Percentiles rank a stretch among this genome's conserved stretches.
phyloP scores from a whole-genome alignment of 2,329 filamentous ascomycete genomes.

The Penicillium fuscoglaucum region DNA sequence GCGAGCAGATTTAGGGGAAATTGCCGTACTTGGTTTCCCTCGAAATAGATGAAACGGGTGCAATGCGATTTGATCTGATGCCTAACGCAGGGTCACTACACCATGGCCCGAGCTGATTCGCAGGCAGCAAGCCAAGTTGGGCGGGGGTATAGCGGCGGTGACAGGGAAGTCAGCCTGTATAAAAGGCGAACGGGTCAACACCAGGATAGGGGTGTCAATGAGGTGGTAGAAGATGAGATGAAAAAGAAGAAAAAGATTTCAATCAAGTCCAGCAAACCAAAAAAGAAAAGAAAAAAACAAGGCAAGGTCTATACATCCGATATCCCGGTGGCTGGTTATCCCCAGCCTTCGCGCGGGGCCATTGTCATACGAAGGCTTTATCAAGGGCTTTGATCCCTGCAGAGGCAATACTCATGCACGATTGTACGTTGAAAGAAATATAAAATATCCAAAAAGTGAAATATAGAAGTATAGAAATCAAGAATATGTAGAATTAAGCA shows the following conservation, averaged over 20 bases:
- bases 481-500: slow-evolving; percentile 1
- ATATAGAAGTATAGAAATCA: not conserved
- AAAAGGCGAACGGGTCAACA: not conserved
- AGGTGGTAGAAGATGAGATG: slow-evolving; percentile 3
- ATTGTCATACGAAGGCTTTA: slow-evolving; percentile 4
- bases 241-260: slow-evolving; percentile 1
- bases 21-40: not conserved
- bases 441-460: not conserved
- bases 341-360: slow-evolving; percentile 31
- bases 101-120: slow-evolving; percentile 14
- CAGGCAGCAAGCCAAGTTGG: slow-evolving; percentile 4
- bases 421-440: not conserved
- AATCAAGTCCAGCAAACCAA: not conserved
- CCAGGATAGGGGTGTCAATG: slow-evolving; percentile 1
- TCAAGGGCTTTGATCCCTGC: not conserved
- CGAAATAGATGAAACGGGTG: not conserved
- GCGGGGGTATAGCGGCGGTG: slow-evolving; percentile 6
- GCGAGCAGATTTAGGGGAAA: not conserved
- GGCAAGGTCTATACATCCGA: slow-evolving; percentile 19
- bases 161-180: not conserved
- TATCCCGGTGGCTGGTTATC: slow-evolving; percentile 34
- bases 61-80: slow-evolving; percentile 15
- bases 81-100: slow-evolving; percentile 21
- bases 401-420: not conserved
- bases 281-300: not conserved